A percentile compares a stretch with the other conserved stretches of the same genome.
These are phyloP conservation scores for Wickerhamomyces alni DNA, from an alignment of 805 yeast species.

Conservation along the genomic window DNA sequence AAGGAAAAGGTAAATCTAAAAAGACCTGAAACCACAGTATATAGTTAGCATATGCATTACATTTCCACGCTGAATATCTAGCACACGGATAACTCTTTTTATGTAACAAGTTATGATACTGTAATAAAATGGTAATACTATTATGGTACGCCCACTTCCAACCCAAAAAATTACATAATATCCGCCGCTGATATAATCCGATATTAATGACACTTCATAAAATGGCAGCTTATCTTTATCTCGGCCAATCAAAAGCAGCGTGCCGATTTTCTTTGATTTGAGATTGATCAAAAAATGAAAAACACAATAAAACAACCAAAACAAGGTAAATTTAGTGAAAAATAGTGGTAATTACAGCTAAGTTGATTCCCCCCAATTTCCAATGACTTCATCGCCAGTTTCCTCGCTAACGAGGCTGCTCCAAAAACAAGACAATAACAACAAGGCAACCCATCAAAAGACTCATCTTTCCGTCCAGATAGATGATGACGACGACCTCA, in stretches of 20 bases:
- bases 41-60: neutral
- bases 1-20: too few species aligned
- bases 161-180: too few species aligned
- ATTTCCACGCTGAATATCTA: too few species aligned
- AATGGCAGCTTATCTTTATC: conserved; percentile 1
- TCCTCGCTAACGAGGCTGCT: conserved; percentile 23
- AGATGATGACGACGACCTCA: conserved; percentile 13
- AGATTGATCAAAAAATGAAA: neutral
- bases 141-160: too few species aligned
- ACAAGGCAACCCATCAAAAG: conserved; percentile 3
- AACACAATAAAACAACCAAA: neutral
- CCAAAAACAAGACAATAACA: conserved; percentile 18
- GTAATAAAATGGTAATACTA: too few species aligned
- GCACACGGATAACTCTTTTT: too few species aligned
- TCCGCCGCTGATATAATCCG: neutral
- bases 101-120: too few species aligned
- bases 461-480: conserved; percentile 1
- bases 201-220: neutral
- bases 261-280: neutral
- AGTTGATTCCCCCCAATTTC: neutral
- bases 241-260: neutral
- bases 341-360: too few species aligned
- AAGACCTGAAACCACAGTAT: neutral
- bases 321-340: neutral
- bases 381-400: conserved; percentile 17